Evolutionary conservation across 352 stramenopile genomes (phyloP), one percentile per base, ranked within the genome.

Genomic region (Thalassiosira delicatula): DNA sequence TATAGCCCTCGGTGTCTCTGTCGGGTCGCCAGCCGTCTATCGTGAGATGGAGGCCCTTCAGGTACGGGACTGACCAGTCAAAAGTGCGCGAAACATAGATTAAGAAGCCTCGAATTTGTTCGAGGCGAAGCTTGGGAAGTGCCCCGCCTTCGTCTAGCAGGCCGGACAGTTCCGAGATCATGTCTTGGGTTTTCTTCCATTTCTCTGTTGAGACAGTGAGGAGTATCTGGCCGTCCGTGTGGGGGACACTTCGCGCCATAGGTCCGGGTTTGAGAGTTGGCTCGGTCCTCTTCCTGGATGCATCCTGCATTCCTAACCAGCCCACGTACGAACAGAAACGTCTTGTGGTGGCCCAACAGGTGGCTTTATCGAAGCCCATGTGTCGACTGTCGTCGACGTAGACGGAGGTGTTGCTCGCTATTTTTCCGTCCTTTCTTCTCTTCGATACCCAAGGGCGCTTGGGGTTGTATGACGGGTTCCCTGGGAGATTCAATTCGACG

Each of bases 291-390:
- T 91, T 91, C 21, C 81, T n/a, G 19, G 76, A 42, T 17, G 81
- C 81, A 30, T 90, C 84, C 37, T 88, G 81, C 1, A 87, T 30
- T 21, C 84, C 84, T 12, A 82, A 61, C 8, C n/a, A 70, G 5
- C 32, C 69, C 2, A 66, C 40, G 2, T 3, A 23, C 5, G 46
- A 65, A 0, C 30, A 56, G 1, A 79, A 51, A 9, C 54, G 14
- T 8, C 53, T 44, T 1, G 14, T 37, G 19, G 60, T 75, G 17
- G 25, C 0, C 70, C 72, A 85, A 12, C 8, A 27, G 12, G 74
- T 0, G 14, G 62, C 23, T 32, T 70, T 12, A 8, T 23, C 51
- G 9, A 19, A 25, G 27, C 68, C 81, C 0, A 32, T 82, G n/a
- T 33, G 11, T 9, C 69, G 32, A 0, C 72, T 30, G 27, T 89